These are phyloP conservation scores for Solanum tarapatanum DNA, from an alignment of 257 asterid species.

Conservation along the genomic window DNA sequence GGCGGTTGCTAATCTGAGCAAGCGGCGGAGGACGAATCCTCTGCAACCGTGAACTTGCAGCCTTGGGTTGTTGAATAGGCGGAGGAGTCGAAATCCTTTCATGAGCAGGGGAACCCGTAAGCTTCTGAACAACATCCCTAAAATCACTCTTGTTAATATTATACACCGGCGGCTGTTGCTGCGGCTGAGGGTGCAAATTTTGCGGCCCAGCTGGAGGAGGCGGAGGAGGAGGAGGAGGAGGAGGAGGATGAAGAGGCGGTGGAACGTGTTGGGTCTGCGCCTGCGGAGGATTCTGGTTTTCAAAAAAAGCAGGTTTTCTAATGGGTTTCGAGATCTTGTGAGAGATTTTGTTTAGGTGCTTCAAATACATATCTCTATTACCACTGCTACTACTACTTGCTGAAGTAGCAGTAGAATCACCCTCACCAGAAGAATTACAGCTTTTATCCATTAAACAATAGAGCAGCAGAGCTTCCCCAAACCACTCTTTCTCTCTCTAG, in stretches of 20 bases:
- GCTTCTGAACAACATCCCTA: slow-evolving; percentile 83
- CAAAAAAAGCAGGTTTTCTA: background rate
- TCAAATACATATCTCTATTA: slow-evolving; percentile 13
- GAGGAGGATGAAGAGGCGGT: slow-evolving; percentile 3
- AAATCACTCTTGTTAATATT: slow-evolving; percentile 77
- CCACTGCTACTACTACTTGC: background rate
- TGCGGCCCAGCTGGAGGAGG: background rate
- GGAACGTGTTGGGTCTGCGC: background rate
- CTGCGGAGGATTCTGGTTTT: background rate
- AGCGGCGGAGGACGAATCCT: slow-evolving; percentile 94
- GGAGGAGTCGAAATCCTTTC: slow-evolving; percentile 44
- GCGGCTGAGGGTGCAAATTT: slow-evolving; percentile 5
- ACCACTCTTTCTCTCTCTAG: background rate
- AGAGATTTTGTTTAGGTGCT: slow-evolving; percentile 24
- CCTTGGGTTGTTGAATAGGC: slow-evolving; percentile 40
- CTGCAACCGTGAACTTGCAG: slow-evolving; percentile 68
- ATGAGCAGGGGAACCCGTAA: slow-evolving; percentile 76
- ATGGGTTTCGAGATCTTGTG: slow-evolving; percentile 29
- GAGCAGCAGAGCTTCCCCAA: background rate
- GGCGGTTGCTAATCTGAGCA: slow-evolving; percentile 48
- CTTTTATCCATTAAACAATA: slow-evolving; percentile 19
- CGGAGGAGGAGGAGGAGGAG: background rate
- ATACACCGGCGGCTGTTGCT: slow-evolving; percentile 78
- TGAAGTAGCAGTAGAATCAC: background rate
- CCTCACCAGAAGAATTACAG: slow-evolving; percentile 16